phyloP scores from a whole-genome alignment of 371 early-diverging fungal genomes.

The Mortierella sp. region DNA sequence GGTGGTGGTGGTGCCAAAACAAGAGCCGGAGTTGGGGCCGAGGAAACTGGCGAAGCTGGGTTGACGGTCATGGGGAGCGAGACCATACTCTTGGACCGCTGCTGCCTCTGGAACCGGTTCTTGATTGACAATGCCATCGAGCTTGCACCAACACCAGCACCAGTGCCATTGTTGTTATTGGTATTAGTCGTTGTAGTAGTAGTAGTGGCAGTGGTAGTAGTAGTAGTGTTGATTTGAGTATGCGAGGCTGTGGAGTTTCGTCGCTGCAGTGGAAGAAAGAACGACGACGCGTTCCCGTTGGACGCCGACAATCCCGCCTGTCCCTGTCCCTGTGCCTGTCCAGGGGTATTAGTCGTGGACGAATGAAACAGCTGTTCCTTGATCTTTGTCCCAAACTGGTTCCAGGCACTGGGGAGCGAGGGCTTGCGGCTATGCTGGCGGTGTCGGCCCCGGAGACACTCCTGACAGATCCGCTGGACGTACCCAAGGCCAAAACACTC shows the following conservation, averaged over 20 bases:
- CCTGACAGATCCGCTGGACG: slow-evolving; percentile 51
- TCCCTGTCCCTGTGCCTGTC: background rate
- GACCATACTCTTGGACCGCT: slow-evolving; percentile 18
- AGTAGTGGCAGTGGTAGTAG: background rate
- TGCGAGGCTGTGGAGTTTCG: background rate
- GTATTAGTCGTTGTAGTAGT: background rate
- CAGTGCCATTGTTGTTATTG: background rate
- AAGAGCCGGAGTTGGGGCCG: background rate
- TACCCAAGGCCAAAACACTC: slow-evolving; percentile 54
- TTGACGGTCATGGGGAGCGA: slow-evolving; percentile 4
- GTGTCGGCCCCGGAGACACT: slow-evolving; percentile 43
- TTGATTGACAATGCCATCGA: background rate
- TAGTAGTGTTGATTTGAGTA: too few relatives aligned
- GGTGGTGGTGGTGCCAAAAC: background rate
- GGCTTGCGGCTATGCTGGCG: slow-evolving; percentile 19
- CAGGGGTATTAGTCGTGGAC: background rate
- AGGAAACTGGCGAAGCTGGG: background rate
- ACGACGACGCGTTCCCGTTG: background rate
- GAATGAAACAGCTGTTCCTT: slow-evolving; percentile 10
- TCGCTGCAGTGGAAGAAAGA: background rate
- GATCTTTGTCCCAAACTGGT: slow-evolving; percentile 12
- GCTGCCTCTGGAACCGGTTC: background rate
- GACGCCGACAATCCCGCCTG: background rate
- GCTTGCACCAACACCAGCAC: too few relatives aligned
- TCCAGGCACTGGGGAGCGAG: slow-evolving; percentile 11